phyloP scores from a whole-genome alignment of 140 eudicot genomes.

The Ambrosia hybrid region DNA sequence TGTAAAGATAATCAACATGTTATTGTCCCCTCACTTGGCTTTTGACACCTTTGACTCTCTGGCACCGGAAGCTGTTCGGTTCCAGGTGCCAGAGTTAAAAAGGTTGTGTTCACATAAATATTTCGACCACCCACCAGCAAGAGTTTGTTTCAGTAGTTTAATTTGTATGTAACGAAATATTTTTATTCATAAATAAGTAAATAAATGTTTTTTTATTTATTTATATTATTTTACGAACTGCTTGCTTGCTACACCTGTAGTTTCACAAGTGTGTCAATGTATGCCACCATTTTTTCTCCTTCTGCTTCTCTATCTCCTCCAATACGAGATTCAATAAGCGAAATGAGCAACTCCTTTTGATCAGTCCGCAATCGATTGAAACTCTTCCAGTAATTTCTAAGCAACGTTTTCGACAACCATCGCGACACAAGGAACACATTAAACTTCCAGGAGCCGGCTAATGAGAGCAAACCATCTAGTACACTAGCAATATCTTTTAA shows the following conservation, averaged over 20 bases:
- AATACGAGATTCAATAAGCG: conserved; percentile 24
- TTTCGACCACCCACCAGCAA: too few species aligned
- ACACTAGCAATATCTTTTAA: conserved; percentile 32
- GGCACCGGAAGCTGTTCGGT: too few species aligned
- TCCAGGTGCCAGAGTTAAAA: too few species aligned
- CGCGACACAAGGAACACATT: conserved; percentile 32
- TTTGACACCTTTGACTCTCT: too few species aligned
- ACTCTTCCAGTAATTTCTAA: conserved; percentile 41
- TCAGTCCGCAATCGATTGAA: conserved; percentile 14
- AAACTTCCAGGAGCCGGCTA: conserved; percentile 9
- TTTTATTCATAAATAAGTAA: too few species aligned
- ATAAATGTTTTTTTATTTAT: too few species aligned
- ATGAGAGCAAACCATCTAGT: conserved; percentile 6
- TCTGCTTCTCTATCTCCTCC: not conserved
- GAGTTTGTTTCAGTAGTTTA: too few species aligned
- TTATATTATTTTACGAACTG: too few species aligned
- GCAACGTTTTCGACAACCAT: conserved; percentile 30
- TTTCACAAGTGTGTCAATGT: not conserved
- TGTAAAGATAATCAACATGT: too few species aligned
- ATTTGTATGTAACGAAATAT: too few species aligned
- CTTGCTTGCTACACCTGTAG: not conserved
- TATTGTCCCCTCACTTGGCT: too few species aligned
- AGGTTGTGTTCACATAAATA: too few species aligned
- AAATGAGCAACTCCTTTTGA: conserved; percentile 25
- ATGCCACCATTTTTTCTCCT: not conserved